Conservation (phyloP, 225 moss, liverwort and hornwort species). For the Thuidium tamariscinum region DNA sequence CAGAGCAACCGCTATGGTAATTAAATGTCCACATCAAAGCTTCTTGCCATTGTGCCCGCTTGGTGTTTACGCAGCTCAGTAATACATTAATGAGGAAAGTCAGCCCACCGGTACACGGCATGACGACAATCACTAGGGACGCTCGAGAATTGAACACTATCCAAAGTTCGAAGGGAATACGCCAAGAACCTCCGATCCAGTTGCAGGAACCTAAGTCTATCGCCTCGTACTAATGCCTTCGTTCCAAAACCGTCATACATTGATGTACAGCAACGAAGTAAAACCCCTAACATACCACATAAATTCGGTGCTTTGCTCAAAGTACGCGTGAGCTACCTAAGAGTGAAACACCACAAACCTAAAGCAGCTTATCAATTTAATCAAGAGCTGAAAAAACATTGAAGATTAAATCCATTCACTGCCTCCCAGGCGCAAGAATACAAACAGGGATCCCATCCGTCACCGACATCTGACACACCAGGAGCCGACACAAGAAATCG, state of each 20-base stretch:
- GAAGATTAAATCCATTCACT: not conserved
- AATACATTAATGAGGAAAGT: not conserved
- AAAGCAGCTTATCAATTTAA: not conserved
- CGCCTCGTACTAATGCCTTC: not conserved
- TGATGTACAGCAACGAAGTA: not conserved
- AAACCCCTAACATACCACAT: conserved; percentile 27
- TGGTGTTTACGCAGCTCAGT: not conserved
- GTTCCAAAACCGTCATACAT: conserved; percentile 1
- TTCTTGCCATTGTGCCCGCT: conserved; percentile 7
- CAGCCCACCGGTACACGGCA: not conserved
- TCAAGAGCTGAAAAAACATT: not conserved
- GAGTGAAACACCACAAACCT: not conserved
- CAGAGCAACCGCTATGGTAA: conserved; percentile 8
- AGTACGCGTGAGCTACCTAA: not conserved
- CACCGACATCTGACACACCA: conserved; percentile 9
- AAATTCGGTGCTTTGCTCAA: not conserved
- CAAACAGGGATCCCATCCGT: not conserved
- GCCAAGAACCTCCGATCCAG: conserved; percentile 21
- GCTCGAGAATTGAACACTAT: not conserved
- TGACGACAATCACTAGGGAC: not conserved
- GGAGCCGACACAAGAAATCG: not conserved
- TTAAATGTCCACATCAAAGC: not conserved
- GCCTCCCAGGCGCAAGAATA: not conserved
- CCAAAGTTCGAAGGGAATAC: not conserved
- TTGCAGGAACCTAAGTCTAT: not conserved